Conservation (phyloP, 192 early-diverging fungal species). For the Chytriomyces confervae region DNA sequence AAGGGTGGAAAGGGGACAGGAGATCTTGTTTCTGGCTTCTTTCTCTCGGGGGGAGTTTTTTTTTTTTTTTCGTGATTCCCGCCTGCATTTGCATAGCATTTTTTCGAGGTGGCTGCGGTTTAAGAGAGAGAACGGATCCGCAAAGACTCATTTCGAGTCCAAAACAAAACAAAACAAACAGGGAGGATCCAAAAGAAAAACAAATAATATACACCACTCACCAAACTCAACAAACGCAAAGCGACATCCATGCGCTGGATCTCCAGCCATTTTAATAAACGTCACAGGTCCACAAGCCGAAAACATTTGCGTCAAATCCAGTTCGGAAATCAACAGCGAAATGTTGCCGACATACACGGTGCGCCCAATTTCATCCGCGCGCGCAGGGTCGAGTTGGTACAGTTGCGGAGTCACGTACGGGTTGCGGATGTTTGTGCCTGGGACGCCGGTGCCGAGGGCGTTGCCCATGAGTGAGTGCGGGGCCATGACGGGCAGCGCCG, state of each 20-base stretch:
- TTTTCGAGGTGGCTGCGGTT: no score
- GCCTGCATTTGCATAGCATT: neutral
- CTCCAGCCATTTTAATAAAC: conserved; percentile 79
- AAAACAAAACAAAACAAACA: no score
- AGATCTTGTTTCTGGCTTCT: neutral
- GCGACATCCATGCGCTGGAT: conserved; percentile 65
- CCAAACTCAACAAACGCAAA: conserved; percentile 86
- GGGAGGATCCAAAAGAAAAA: no score
- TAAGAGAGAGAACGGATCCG: no score
- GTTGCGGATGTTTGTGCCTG: conserved; percentile 40
- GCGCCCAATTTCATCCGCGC: conserved; percentile 77
- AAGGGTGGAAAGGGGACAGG: neutral
- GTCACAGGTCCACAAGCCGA: conserved; percentile 67
- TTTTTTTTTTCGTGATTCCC: neutral
- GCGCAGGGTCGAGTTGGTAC: conserved; percentile 64
- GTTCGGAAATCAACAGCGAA: conserved; percentile 55
- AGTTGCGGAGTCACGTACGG: conserved; percentile 58
- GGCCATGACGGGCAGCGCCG: conserved; percentile 46
- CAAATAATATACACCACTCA: conserved; percentile 10
- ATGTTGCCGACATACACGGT: conserved; percentile 83
- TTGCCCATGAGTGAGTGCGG: conserved; percentile 51
- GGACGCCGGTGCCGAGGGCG: conserved; percentile 30
- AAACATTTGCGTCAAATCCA: conserved; percentile 69
- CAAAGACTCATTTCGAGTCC: no score
- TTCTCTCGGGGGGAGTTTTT: neutral